Percentiles rank a stretch among this genome's conserved stretches.
phyloP scores from a whole-genome alignment of 805 yeast genomes.

The Candida lessepsii region DNA sequence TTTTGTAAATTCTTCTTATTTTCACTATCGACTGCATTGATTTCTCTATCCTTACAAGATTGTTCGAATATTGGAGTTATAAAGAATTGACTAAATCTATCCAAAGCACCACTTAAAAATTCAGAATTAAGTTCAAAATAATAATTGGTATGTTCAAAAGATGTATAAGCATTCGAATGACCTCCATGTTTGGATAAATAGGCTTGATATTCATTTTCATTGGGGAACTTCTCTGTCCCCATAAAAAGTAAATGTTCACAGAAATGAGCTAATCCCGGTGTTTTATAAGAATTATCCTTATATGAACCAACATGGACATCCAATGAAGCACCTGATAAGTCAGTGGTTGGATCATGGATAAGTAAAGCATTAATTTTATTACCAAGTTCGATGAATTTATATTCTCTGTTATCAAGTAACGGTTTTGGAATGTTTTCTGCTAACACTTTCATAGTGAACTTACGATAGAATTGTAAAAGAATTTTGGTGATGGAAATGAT shows the following conservation, averaged over 20 bases:
- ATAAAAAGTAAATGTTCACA: constrained; percentile 64
- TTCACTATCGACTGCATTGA: constrained; percentile 93
- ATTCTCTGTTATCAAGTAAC: constrained; percentile 68
- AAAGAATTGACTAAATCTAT: constrained; percentile 91
- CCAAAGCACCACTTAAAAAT: constrained; percentile 81
- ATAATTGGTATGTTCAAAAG: constrained; percentile 85
- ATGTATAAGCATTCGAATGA: constrained; percentile 87
- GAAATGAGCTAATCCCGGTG: constrained; percentile 80
- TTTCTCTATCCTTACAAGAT: constrained; percentile 85
- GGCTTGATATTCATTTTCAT: constrained; percentile 70
- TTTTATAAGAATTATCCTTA: constrained; percentile 55
- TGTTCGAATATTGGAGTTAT: constrained; percentile 73
- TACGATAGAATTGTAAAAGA: too few relatives aligned
- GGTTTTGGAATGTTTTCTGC: constrained; percentile 46
- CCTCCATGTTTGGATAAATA: constrained; percentile 85
- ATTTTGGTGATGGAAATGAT: too few relatives aligned
- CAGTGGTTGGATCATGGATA: constrained; percentile 67
- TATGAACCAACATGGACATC: constrained; percentile 79
- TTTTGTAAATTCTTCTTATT: constrained; percentile 90
- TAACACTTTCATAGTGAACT: constrained; percentile 14
- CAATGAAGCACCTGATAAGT: constrained; percentile 74
- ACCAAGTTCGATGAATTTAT: constrained; percentile 56
- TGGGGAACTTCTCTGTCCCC: constrained; percentile 77
- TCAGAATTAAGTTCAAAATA: constrained; percentile 80
- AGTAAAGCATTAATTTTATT: constrained; percentile 61